Percentiles rank a stretch among this genome's conserved stretches.
Evolutionary conservation across 75 land plant genomes (phyloP).

Genomic region (Picea sitchensis): DNA sequence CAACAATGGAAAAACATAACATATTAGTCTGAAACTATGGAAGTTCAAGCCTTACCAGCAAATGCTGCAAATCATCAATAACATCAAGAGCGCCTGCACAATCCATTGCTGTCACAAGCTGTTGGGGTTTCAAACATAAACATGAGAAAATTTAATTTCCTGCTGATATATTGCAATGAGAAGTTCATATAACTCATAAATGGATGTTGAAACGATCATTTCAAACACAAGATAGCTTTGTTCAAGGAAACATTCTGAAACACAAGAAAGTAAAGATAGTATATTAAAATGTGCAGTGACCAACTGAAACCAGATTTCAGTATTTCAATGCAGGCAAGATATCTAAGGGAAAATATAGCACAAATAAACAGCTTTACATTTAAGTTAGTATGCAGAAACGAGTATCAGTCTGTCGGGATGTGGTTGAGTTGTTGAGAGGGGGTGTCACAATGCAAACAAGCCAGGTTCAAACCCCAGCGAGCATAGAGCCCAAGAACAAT

Average conservation of each 20-base stretch:
- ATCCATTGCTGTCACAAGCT: conserved; percentile 94
- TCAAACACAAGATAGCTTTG: neutral
- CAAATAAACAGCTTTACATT: too few species aligned
- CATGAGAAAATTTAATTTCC: conserved; percentile 1
- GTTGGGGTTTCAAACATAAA: conserved; percentile 13
- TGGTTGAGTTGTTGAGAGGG: too few species aligned
- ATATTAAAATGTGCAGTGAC: neutral
- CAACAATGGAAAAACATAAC: too few species aligned
- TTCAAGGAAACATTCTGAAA: neutral
- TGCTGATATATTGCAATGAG: neutral
- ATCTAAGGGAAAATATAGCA: too few species aligned
- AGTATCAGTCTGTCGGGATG: too few species aligned
- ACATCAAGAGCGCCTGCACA: conserved; percentile 98
- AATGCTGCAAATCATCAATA: conserved; percentile 83
- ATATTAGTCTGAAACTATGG: neutral
- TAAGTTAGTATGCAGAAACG: too few species aligned
- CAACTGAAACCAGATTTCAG: too few species aligned
- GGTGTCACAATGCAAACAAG: too few species aligned
- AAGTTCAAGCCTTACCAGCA: conserved; percentile 58
- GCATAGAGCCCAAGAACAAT: too few species aligned
- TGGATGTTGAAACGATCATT: neutral
- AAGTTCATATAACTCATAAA: neutral
- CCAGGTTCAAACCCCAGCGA: too few species aligned
- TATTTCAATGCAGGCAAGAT: too few species aligned
- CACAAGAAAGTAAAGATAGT: neutral